Evolutionary conservation across 352 stramenopile genomes (phyloP).

Genomic region (Elongisporangium prolatum): DNA sequence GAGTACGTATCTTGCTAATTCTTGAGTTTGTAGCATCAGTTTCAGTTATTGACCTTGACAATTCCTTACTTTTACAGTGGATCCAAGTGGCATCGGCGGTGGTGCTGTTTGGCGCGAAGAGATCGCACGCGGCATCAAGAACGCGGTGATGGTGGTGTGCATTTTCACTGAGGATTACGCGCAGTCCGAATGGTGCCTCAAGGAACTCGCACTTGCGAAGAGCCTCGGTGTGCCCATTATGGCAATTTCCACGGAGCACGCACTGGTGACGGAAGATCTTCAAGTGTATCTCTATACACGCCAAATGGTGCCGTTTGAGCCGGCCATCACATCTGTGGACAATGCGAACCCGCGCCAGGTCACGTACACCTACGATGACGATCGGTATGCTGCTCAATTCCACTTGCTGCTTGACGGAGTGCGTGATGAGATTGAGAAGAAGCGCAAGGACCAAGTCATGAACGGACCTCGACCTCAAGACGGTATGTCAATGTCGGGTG

Average conservation of each 20-base stretch:
- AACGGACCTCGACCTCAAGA: slow-evolving; percentile 23
- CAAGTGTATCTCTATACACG: slow-evolving; percentile 84
- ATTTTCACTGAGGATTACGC: slow-evolving; percentile 74
- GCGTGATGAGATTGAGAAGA: slow-evolving; percentile 69
- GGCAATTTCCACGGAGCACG: slow-evolving; percentile 57
- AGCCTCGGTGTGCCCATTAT: slow-evolving; percentile 63
- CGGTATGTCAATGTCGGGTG: slow-evolving; percentile 20
- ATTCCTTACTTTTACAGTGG: slow-evolving; percentile 25
- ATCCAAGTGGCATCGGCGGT: slow-evolving; percentile 73
- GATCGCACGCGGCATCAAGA: slow-evolving; percentile 74
- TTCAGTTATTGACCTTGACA: background rate
- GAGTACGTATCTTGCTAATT: slow-evolving; percentile 19
- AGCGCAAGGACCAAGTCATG: slow-evolving; percentile 47
- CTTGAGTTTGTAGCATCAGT: background rate
- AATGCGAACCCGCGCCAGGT: slow-evolving; percentile 49
- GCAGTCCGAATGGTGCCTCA: slow-evolving; percentile 71
- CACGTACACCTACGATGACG: slow-evolving; percentile 64
- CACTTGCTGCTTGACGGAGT: slow-evolving; percentile 65
- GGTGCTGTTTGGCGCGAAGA: slow-evolving; percentile 79
- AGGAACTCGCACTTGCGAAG: slow-evolving; percentile 75
- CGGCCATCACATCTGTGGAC: slow-evolving; percentile 54
- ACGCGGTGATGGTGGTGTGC: slow-evolving; percentile 65
- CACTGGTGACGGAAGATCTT: slow-evolving; percentile 58
- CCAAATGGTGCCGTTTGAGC: slow-evolving; percentile 79
- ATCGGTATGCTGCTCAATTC: slow-evolving; percentile 49